phyloP scores from a whole-genome alignment of 2,329 filamentous ascomycete genomes.

The Xylariales sp. region DNA sequence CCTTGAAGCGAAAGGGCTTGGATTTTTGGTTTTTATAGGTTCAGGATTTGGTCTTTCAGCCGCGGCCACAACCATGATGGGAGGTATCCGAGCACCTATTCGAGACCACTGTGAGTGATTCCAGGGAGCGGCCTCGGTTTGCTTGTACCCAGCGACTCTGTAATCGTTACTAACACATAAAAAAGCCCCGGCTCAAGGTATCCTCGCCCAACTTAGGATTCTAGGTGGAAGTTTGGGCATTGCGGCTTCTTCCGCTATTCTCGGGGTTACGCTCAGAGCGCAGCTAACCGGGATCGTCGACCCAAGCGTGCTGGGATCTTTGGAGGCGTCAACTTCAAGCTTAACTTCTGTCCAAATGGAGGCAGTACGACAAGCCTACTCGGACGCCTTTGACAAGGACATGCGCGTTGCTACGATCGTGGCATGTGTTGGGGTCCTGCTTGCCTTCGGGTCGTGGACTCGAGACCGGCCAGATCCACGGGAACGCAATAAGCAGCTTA shows the following conservation, averaged over 20 bases:
- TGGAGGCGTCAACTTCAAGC: constrained; percentile 10
- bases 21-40: constrained; percentile 47
- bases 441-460: constrained; percentile 34
- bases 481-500: constrained; percentile 19
- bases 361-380: constrained; percentile 33
- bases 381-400: constrained; percentile 38
- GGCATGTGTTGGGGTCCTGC: constrained; percentile 33
- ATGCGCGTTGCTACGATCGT: constrained; percentile 43
- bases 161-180: constrained; percentile 10
- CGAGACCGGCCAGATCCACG: constrained; percentile 22
- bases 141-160: not conserved
- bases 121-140: not conserved
- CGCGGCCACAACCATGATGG: constrained; percentile 42
- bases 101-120: constrained; percentile 43
- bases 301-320: constrained; percentile 19
- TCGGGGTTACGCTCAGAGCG: constrained; percentile 27
- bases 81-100: constrained; percentile 34
- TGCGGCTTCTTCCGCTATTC: constrained; percentile 44
- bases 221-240: constrained; percentile 52
- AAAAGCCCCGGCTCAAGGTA: constrained; percentile 46
- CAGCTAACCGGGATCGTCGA: constrained; percentile 23
- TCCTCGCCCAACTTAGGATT: constrained; percentile 46
- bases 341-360: constrained; percentile 24
- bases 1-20: constrained; percentile 41
- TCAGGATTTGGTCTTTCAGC: constrained; percentile 48